These are phyloP conservation scores for Penicillium sp. DNA, from an alignment of 2,329 filamentous ascomycete genomes.

Conservation along the genomic window DNA sequence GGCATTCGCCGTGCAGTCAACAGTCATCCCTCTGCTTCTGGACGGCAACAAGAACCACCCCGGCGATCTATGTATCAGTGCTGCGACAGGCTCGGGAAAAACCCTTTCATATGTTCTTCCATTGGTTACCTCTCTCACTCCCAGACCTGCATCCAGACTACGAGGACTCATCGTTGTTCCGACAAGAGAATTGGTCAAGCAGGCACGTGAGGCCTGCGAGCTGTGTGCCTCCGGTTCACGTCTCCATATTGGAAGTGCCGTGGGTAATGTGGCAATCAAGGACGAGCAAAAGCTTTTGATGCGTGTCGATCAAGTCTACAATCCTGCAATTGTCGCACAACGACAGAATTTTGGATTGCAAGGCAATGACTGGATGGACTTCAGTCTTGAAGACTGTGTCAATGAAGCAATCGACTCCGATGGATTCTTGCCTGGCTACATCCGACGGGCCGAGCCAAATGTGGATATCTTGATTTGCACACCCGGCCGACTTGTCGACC, in stretches of 20 bases:
- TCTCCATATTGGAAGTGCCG: constrained; percentile 77
- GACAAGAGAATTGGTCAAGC: constrained; percentile 85
- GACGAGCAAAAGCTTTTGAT: constrained; percentile 66
- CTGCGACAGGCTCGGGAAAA: constrained; percentile 93
- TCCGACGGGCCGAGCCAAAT: constrained; percentile 68
- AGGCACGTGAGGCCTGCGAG: constrained; percentile 79
- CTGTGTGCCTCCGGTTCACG: constrained; percentile 71
- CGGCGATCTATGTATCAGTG: constrained; percentile 86
- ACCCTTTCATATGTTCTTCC: constrained; percentile 90
- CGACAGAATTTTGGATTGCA: constrained; percentile 49
- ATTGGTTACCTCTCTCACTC: constrained; percentile 74
- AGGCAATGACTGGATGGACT: constrained; percentile 53
- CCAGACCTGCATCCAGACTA: constrained; percentile 66
- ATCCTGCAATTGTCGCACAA: constrained; percentile 62
- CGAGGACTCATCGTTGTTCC: constrained; percentile 85
- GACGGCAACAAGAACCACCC: constrained; percentile 63
- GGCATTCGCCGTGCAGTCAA: constrained; percentile 79
- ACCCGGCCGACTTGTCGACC: constrained; percentile 87
- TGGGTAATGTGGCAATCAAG: constrained; percentile 76
- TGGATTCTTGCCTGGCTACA: constrained; percentile 61
- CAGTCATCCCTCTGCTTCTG: constrained; percentile 77
- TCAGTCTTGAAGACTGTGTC: constrained; percentile 51
- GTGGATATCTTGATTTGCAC: constrained; percentile 91
- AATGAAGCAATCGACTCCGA: constrained; percentile 47
- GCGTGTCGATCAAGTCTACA: constrained; percentile 68